Evolutionary conservation across 441 rosid genomes (phyloP).

Genomic region (Brassica balearica): DNA sequence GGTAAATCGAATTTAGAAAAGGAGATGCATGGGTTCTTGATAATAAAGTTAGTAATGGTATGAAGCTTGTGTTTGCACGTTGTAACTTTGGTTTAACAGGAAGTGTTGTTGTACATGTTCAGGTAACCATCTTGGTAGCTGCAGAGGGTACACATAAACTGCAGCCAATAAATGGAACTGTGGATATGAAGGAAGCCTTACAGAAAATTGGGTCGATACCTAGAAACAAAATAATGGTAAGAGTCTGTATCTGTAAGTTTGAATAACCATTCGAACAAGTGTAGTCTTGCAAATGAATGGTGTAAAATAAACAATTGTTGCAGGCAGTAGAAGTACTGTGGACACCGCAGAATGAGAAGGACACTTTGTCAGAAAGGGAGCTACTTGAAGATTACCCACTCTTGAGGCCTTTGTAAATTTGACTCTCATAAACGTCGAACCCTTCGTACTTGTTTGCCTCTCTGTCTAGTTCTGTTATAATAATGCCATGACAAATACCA

Average conservation of each 20-base stretch:
- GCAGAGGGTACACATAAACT: conserved; percentile 86
- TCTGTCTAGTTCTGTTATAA: too few species aligned
- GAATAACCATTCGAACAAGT: not conserved
- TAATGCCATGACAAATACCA: too few species aligned
- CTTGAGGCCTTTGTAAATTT: conserved; percentile 71
- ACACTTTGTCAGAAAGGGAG: conserved; percentile 72
- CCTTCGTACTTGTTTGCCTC: not conserved
- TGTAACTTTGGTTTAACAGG: not conserved
- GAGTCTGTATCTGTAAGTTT: conserved; percentile 14
- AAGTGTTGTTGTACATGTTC: conserved; percentile 28
- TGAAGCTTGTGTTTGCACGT: not conserved
- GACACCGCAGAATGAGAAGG: conserved; percentile 91
- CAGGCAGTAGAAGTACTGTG: conserved; percentile 95
- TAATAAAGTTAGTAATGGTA: not conserved
- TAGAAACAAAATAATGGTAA: conserved; percentile 71
- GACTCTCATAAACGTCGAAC: not conserved
- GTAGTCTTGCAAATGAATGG: conserved; percentile 18
- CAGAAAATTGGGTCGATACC: conserved; percentile 82
- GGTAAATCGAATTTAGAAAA: not conserved
- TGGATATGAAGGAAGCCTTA: conserved; percentile 81
- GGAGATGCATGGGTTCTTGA: not conserved
- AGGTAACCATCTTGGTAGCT: conserved; percentile 92
- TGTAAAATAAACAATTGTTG: conserved; percentile 19
- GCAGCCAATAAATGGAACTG: conserved; percentile 69
- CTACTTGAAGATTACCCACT: conserved; percentile 93